A percentile compares a stretch with the other conserved stretches of the same genome.
These are phyloP conservation scores for Lactarius akahatsu DNA, from an alignment of 768 basidiomycete species.

Conservation along the genomic window DNA sequence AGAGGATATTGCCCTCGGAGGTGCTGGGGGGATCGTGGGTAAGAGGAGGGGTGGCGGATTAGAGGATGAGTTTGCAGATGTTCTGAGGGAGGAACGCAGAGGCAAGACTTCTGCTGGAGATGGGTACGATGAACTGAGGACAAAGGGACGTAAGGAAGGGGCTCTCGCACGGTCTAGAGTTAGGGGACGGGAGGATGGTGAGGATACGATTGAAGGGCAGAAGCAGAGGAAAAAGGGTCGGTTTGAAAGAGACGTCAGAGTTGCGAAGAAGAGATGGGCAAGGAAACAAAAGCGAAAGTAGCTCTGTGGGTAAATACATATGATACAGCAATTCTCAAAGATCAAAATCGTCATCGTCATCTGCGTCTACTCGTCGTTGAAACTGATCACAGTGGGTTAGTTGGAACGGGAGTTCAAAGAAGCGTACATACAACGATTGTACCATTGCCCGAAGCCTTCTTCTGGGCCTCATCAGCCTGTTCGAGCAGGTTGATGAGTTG, in stretches of 20 bases:
- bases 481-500: constrained; percentile 85
- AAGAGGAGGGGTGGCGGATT: constrained; percentile 65
- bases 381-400: constrained; percentile 15
- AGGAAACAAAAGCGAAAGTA: constrained; percentile 25
- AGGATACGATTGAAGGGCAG: constrained; percentile 35
- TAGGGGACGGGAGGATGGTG: constrained; percentile 36
- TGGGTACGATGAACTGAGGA: constrained; percentile 80
- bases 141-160: constrained; percentile 61
- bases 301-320: background rate
- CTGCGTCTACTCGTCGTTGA: constrained; percentile 33
- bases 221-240: constrained; percentile 41
- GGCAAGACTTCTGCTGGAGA: constrained; percentile 48
- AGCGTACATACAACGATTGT: constrained; percentile 41
- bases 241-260: constrained; percentile 46
- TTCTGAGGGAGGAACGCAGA: constrained; percentile 59
- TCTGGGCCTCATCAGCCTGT: constrained; percentile 56
- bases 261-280: constrained; percentile 36
- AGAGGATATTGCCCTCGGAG: constrained; percentile 84
- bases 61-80: constrained; percentile 82
- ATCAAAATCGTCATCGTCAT: constrained; percentile 38
- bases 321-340: constrained; percentile 27
- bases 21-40: constrained; percentile 47
- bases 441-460: constrained; percentile 38
- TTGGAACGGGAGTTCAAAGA: background rate
- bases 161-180: constrained; percentile 59